phyloP scores from a whole-genome alignment of 345 rosid genomes.

The Erodium maritimum region DNA sequence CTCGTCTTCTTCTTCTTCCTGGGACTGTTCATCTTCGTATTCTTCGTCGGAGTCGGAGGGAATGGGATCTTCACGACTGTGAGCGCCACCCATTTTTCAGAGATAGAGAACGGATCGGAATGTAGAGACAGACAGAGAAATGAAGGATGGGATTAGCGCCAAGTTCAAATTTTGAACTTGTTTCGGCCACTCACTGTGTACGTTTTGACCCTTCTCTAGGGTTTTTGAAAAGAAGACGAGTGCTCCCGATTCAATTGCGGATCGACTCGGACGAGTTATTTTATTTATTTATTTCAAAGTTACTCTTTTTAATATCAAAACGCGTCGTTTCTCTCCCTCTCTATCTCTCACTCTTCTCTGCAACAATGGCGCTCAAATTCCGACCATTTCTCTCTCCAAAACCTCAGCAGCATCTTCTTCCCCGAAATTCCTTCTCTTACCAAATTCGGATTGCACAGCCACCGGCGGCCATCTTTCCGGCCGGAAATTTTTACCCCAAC shows the following conservation, averaged over 20 bases:
- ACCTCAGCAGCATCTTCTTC: conserved; percentile 12
- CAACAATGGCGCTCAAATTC: conserved; percentile 1
- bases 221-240: neutral
- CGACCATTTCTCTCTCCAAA: conserved; percentile 20
- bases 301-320: too few relatives aligned
- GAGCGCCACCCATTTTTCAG: conserved; percentile 9
- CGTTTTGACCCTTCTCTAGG: neutral
- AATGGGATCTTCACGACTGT: conserved; percentile 14
- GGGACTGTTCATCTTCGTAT: conserved; percentile 7
- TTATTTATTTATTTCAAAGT: too few relatives aligned
- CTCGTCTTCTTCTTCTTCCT: conserved; percentile 6
- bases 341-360: too few relatives aligned
- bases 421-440: conserved; percentile 14
- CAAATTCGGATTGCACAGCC: conserved; percentile 13
- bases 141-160: neutral
- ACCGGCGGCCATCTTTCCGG: conserved; percentile 22
- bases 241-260: too few relatives aligned
- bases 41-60: conserved; percentile 12
- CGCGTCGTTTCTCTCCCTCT: too few relatives aligned
- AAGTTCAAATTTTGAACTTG: neutral
- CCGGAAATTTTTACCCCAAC: conserved; percentile 45
- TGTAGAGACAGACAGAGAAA: neutral
- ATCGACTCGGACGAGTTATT: too few relatives aligned
- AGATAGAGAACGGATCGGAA: neutral
- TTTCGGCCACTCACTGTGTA: neutral